Conservation (phyloP, 345 rosid species). For the Salix purpurea region DNA sequence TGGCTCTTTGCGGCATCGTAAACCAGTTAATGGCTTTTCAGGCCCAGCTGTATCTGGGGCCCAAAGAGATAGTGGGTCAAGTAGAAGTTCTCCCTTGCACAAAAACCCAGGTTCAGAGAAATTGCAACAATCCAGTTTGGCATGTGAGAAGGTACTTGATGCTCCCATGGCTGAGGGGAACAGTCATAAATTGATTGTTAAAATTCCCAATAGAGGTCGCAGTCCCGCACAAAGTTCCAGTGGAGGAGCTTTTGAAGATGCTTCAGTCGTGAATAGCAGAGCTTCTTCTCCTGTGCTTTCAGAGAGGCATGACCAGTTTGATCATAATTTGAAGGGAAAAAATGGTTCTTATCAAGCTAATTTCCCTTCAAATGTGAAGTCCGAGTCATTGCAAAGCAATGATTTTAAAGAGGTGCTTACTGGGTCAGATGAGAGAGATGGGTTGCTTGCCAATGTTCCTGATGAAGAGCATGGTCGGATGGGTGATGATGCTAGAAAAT, state of each 20-base stretch:
- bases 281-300: conserved; percentile 53
- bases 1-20: conserved; percentile 52
- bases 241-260: conserved; percentile 71
- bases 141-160: conserved; percentile 50
- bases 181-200: conserved; percentile 64
- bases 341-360: conserved; percentile 36
- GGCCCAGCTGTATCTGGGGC: conserved; percentile 32
- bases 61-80: conserved; percentile 47
- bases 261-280: conserved; percentile 44
- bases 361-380: conserved; percentile 37
- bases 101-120: conserved; percentile 53
- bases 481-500: conserved; percentile 41
- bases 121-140: conserved; percentile 38
- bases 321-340: conserved; percentile 24
- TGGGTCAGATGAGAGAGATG: conserved; percentile 49
- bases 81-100: conserved; percentile 47
- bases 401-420: conserved; percentile 48
- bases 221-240: conserved; percentile 67
- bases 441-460: conserved; percentile 39
- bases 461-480: conserved; percentile 39
- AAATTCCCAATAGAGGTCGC: conserved; percentile 64
- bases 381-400: conserved; percentile 60
- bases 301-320: conserved; percentile 52
- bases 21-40: conserved; percentile 50
- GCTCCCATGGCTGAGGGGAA: conserved; percentile 47